Conservation (phyloP, 1,284 basidiomycete genomes). For the Chalciporus piperatoides region DNA sequence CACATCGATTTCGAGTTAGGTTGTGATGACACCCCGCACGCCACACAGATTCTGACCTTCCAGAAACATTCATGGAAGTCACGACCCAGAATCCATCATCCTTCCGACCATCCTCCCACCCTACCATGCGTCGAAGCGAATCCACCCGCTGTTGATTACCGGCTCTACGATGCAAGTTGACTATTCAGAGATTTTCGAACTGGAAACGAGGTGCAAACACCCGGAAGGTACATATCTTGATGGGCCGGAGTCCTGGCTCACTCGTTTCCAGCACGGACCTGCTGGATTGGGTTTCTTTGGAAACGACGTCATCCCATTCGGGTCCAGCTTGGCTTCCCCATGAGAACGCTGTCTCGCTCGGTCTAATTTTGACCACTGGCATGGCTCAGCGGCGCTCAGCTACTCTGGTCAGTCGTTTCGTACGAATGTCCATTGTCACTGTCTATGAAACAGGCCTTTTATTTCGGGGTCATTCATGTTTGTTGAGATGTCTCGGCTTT, state of each 20-base stretch:
- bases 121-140: neutral
- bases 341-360: conserved; percentile 7
- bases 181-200: neutral
- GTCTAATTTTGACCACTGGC: conserved; percentile 5
- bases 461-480: neutral
- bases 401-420: neutral
- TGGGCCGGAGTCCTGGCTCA: neutral
- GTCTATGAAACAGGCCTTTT: neutral
- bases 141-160: neutral
- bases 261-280: conserved; percentile 4
- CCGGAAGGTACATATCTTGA: no score
- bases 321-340: conserved; percentile 6
- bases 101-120: neutral
- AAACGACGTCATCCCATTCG: conserved; percentile 21
- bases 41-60: conserved; percentile 17
- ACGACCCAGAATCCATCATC: neutral
- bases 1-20: neutral
- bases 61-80: neutral
- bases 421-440: neutral
- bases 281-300: conserved; percentile 21
- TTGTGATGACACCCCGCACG: conserved; percentile 13
- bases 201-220: neutral
- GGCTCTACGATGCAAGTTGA: no score
- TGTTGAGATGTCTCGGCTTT: neutral
- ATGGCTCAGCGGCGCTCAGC: neutral